A percentile compares a stretch with the other conserved stretches of the same genome.
phyloP scores from a whole-genome alignment of 768 basidiomycete species.

The Mycena epipterygia region DNA sequence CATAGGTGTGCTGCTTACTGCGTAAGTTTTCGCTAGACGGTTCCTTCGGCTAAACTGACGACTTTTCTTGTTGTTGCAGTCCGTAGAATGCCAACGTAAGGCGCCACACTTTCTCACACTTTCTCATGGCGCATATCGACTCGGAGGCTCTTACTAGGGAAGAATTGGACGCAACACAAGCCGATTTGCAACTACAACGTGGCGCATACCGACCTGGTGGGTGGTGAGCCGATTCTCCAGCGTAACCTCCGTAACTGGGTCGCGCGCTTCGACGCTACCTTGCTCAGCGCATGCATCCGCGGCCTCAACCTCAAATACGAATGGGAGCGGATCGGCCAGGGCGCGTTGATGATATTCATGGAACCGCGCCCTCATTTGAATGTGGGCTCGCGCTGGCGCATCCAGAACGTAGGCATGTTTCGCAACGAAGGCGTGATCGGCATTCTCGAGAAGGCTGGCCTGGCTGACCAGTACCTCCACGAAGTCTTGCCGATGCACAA shows the following conservation, averaged over 20 bases:
- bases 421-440: background rate
- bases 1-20: slow-evolving; percentile 9
- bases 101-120: background rate
- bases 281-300: slow-evolving; percentile 15
- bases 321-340: slow-evolving; percentile 20
- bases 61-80: too few relatives aligned
- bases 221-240: slow-evolving; percentile 13
- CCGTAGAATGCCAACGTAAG: slow-evolving; percentile 14
- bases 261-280: slow-evolving; percentile 23
- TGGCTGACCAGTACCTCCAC: background rate
- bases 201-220: background rate
- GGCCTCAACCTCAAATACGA: slow-evolving; percentile 21
- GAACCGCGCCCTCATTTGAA: slow-evolving; percentile 23
- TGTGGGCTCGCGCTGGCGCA: slow-evolving; percentile 18
- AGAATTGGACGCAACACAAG: slow-evolving; percentile 22
- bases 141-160: background rate
- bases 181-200: slow-evolving; percentile 17
- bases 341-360: slow-evolving; percentile 1
- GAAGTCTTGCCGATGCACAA: slow-evolving; percentile 8
- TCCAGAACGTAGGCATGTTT: background rate
- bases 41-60: too few relatives aligned
- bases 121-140: background rate
- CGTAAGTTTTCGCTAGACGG: slow-evolving; percentile 3
- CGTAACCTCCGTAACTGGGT: slow-evolving; percentile 23
- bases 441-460: background rate